A percentile compares a stretch with the other conserved stretches of the same genome.
These are phyloP conservation scores for Pseudogymnoascus sp. DNA, from an alignment of 2,329 filamentous ascomycete species.

Conservation along the genomic window DNA sequence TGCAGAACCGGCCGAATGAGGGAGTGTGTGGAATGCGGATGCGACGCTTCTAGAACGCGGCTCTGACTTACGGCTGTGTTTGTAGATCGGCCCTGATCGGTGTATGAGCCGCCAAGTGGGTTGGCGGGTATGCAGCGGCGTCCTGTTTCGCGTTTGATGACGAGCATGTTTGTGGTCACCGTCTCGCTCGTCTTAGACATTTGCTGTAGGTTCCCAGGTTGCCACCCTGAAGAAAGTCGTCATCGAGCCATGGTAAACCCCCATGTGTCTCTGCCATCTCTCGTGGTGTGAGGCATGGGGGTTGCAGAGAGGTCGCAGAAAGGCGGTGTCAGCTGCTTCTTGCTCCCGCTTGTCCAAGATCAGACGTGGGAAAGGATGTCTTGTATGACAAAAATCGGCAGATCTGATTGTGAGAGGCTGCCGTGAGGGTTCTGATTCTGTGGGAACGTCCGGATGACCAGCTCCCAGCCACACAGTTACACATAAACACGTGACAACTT, in stretches of 20 bases:
- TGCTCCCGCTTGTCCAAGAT: background rate
- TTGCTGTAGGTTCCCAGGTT: background rate
- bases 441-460: background rate
- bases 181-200: background rate
- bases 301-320: background rate
- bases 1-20: background rate
- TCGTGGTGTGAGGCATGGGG: background rate
- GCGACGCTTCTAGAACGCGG: background rate
- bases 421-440: background rate
- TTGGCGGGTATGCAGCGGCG: background rate
- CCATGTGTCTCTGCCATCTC: background rate
- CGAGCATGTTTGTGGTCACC: background rate
- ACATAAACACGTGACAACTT: background rate
- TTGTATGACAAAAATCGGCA: background rate
- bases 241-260: background rate
- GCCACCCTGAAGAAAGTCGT: background rate
- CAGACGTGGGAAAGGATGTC: background rate
- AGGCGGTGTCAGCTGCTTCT: background rate
- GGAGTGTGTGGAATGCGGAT: background rate
- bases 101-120: background rate
- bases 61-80: background rate
- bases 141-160: background rate
- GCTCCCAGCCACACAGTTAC: background rate
- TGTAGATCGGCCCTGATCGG: background rate
- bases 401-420: background rate